Evolutionary conservation across 306 rosid species (phyloP).

Genomic region (Trifolium subterraneum): DNA sequence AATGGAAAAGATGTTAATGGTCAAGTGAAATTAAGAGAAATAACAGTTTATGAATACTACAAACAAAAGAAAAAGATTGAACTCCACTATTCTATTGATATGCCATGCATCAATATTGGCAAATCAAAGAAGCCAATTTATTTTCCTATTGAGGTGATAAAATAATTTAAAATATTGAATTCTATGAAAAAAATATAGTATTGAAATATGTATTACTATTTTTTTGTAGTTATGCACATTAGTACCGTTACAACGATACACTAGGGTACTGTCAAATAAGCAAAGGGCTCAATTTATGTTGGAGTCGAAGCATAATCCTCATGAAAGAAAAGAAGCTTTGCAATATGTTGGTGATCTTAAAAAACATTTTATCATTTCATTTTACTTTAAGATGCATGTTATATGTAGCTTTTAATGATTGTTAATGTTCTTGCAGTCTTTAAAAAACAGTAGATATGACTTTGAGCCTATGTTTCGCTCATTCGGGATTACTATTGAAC

Average conservation of each 20-base stretch:
- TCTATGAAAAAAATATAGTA: neutral
- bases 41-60: constrained; percentile 49
- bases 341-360: constrained; percentile 19
- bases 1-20: constrained; percentile 43
- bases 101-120: constrained; percentile 63
- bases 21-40: constrained; percentile 40
- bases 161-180: neutral
- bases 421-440: constrained; percentile 44
- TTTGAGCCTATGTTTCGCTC: constrained; percentile 53
- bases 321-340: constrained; percentile 43
- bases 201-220: neutral
- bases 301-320: constrained; percentile 53
- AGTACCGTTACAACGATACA: constrained; percentile 58
- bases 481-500: constrained; percentile 43
- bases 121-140: constrained; percentile 50
- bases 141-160: constrained; percentile 54
- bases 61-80: constrained; percentile 25
- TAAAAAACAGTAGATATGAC: constrained; percentile 44
- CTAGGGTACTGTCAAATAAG: constrained; percentile 49
- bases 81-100: constrained; percentile 42
- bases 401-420: constrained; percentile 10
- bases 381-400: neutral
- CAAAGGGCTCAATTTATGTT: constrained; percentile 57
- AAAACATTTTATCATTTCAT: neutral
- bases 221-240: constrained; percentile 49